Percentiles rank a stretch among this genome's conserved stretches.
These are phyloP conservation scores for Amorphotheca resinae DNA, from an alignment of 495 filamentous ascomycete genomes.

Conservation along the genomic window DNA sequence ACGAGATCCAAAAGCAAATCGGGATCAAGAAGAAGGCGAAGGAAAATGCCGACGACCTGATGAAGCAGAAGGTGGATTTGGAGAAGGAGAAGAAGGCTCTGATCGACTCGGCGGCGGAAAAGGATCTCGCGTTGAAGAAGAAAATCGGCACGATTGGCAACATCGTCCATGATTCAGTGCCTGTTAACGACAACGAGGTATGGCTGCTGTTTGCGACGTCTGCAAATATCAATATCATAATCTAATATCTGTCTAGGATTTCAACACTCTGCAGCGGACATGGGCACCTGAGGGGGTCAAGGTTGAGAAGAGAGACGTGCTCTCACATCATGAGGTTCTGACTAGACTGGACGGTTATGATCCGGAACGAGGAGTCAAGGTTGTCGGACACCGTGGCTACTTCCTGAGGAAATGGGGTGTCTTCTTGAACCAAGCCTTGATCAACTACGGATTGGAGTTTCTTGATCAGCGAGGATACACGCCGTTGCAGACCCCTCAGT, in stretches of 20 bases:
- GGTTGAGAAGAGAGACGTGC: constrained; percentile 55
- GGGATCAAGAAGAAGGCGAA: constrained; percentile 91
- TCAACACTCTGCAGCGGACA: constrained; percentile 61
- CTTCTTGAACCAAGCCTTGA: constrained; percentile 83
- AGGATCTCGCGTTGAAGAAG: constrained; percentile 55
- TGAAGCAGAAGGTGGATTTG: constrained; percentile 61
- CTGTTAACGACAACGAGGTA: constrained; percentile 80
- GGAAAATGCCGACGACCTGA: constrained; percentile 63
- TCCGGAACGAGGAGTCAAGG: constrained; percentile 82
- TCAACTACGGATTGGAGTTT: constrained; percentile 91
- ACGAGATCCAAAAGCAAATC: constrained; percentile 79
- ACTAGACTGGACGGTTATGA: constrained; percentile 83
- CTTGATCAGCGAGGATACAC: constrained; percentile 64
- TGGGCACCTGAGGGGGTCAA: constrained; percentile 68
- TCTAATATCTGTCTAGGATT: constrained; percentile 37
- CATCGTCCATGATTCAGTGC: constrained; percentile 84
- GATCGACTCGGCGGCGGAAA: constrained; percentile 57
- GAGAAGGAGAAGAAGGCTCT: constrained; percentile 70
- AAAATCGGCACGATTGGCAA: constrained; percentile 86
- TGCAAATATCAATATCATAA: background rate
- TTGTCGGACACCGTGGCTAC: constrained; percentile 92
- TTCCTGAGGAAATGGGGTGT: constrained; percentile 82
- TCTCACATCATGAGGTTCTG: constrained; percentile 93
- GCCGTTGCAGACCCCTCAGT: constrained; percentile 85
- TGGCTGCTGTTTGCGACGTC: background rate